Base-by-base conservation (phyloP, 257 asterid genomes). In the Striga asiatica region DNA sequence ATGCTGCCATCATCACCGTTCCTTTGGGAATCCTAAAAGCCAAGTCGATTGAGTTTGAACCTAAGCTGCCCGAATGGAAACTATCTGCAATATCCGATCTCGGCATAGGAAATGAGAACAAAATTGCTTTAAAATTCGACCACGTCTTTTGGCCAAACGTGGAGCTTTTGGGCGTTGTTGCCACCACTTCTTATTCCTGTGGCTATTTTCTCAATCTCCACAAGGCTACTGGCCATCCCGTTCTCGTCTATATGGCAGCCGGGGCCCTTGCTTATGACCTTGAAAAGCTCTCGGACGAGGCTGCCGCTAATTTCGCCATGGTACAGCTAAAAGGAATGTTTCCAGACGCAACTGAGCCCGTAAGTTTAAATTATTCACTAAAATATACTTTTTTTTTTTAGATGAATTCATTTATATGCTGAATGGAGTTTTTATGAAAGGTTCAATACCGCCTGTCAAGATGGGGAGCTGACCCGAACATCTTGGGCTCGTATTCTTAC, bases 231-330 rank as follows among this genome's bases (percentile, higher is more conserved):
- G 94, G 95, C 13, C 69, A 92, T 69, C 94, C 84, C 0, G 85
- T 92, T 47, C 95, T 92, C 17, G 99, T 92, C 60, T 92, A 82
- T 58, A 92, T 92, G 99, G 97, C 96, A 48, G 97, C 99, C 56
- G 99, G 99, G 50, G 78, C 81, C 54, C 85, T 88, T 60, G 94
- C 99, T 0, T 59, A 70, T 61, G 97, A 92, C 71, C 85, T 88
- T 0, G 99, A 92, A 84, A 88, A 92, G 75, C 80, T 92, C 29
- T 76, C 95, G 1, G 97, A 92, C 20, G 81, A 78, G 58, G 92
- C 78, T 14, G 86, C 86, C 39, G 85, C 80, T 16, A 66, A 67
- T 45, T 88, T 84, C 54, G 99, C 79, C 22, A 79, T 92, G 95
- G 24, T 65, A 62, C 94, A 92, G 71, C 78, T 92, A 68, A 88